phyloP scores from a whole-genome alignment of 1,284 basidiomycete species.

The Naganishia liquefaciens region DNA sequence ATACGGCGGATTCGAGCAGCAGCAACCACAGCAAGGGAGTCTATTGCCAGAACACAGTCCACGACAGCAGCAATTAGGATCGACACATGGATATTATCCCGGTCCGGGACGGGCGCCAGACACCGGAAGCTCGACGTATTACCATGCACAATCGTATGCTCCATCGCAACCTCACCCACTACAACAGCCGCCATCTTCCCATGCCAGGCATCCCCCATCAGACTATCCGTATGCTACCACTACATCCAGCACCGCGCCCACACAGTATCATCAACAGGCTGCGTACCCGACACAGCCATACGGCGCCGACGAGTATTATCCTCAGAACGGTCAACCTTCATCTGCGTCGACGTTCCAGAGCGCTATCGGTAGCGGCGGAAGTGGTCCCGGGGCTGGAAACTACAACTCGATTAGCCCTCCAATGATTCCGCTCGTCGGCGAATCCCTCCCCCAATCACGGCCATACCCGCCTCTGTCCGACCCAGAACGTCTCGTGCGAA shows the following conservation, averaged over 20 bases:
- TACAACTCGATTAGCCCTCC: slow-evolving; percentile 13
- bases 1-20: slow-evolving; percentile 14
- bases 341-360: slow-evolving; percentile 11
- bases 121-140: slow-evolving; percentile 12
- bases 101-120: background rate
- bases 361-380: slow-evolving; percentile 1
- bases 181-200: background rate
- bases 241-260: background rate
- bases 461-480: background rate
- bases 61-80: background rate
- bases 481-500: slow-evolving; percentile 3
- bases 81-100: slow-evolving; percentile 6
- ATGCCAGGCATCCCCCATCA: background rate
- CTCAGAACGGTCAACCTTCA: slow-evolving; percentile 11
- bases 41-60: slow-evolving; percentile 4
- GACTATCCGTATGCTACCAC: slow-evolving; percentile 6
- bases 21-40: background rate
- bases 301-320: slow-evolving; percentile 14
- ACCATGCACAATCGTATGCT: slow-evolving; percentile 9
- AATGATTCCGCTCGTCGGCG: background rate
- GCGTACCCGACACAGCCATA: slow-evolving; percentile 10
- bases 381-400: background rate
- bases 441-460: background rate
- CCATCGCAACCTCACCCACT: slow-evolving; percentile 11
- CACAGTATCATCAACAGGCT: background rate